These are phyloP conservation scores for Agaricales sp. DNA, from an alignment of 1,284 basidiomycete species.

Conservation along the genomic window DNA sequence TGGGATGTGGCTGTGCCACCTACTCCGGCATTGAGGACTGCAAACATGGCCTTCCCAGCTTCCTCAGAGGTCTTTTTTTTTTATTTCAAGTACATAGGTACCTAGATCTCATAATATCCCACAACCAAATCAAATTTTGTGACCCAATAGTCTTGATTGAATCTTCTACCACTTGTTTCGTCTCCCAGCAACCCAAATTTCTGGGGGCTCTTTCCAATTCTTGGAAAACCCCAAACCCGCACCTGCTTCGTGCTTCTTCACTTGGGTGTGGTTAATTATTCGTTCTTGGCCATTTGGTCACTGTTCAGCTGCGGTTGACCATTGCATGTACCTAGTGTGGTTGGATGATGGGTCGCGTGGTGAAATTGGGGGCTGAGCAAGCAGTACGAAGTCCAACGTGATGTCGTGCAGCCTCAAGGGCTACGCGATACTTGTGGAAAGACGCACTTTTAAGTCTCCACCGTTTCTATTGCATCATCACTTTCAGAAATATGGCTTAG, in stretches of 20 bases:
- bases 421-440: slow-evolving; percentile 31
- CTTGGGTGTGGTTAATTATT: slow-evolving; percentile 56
- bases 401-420: slow-evolving; percentile 20
- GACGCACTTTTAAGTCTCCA: slow-evolving; percentile 30
- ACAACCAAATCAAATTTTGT: no score
- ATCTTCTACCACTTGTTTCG: slow-evolving; percentile 87
- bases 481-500: background rate
- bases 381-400: slow-evolving; percentile 62
- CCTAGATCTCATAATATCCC: no score
- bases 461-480: background rate
- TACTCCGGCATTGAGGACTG: no score
- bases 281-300: slow-evolving; percentile 83
- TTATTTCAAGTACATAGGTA: no score
- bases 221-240: slow-evolving; percentile 87
- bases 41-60: no score
- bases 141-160: no score
- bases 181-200: slow-evolving; percentile 86
- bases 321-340: slow-evolving; percentile 54
- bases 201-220: slow-evolving; percentile 86
- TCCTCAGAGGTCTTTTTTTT: no score
- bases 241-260: slow-evolving; percentile 66
- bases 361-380: slow-evolving; percentile 94
- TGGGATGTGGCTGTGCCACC: no score
- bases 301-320: no score
- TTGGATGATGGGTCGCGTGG: slow-evolving; percentile 76